Percentiles rank a stretch among this genome's conserved stretches.
Evolutionary conservation across 2,329 filamentous ascomycete genomes (phyloP).

Genomic region (Ophiostoma himal-ulmi): DNA sequence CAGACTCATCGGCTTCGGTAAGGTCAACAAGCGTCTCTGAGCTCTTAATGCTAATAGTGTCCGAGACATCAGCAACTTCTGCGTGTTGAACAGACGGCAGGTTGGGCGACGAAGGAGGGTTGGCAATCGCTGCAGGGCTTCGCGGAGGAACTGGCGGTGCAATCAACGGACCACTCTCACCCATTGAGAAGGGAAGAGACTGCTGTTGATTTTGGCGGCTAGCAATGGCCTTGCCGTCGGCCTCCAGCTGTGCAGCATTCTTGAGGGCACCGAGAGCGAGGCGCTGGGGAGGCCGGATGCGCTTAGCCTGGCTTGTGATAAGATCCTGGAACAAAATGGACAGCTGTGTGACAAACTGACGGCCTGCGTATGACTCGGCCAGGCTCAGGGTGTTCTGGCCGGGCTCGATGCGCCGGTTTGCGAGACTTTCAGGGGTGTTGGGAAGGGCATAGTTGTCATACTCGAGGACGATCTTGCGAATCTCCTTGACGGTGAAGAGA

Average conservation of each 20-base stretch:
- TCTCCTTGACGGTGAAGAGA: slow-evolving; percentile 78
- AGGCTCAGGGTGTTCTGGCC: slow-evolving; percentile 29
- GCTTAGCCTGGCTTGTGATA: slow-evolving; percentile 54
- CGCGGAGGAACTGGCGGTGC: slow-evolving; percentile 32
- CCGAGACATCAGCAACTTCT: slow-evolving; percentile 31
- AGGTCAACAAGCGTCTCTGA: slow-evolving; percentile 49
- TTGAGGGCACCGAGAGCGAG: slow-evolving; percentile 73
- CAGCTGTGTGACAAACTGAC: slow-evolving; percentile 73
- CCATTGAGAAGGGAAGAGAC: background rate
- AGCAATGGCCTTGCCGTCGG: slow-evolving; percentile 20
- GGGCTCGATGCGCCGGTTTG: slow-evolving; percentile 44
- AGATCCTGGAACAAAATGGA: slow-evolving; percentile 64
- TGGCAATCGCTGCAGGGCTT: background rate
- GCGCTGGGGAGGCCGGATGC: slow-evolving; percentile 66
- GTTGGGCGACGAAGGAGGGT: background rate
- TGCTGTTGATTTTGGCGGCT: background rate
- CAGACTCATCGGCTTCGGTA: background rate
- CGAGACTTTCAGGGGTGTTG: slow-evolving; percentile 56
- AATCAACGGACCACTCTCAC: slow-evolving; percentile 23
- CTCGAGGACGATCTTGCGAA: slow-evolving; percentile 73
- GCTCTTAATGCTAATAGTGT: slow-evolving; percentile 45
- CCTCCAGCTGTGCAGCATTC: slow-evolving; percentile 29
- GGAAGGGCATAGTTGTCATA: slow-evolving; percentile 67
- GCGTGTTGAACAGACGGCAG: slow-evolving; percentile 26
- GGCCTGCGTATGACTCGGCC: slow-evolving; percentile 40